Conservation (phyloP, 1,139 yeast genomes). For the Meyerozyma smithsonii region DNA sequence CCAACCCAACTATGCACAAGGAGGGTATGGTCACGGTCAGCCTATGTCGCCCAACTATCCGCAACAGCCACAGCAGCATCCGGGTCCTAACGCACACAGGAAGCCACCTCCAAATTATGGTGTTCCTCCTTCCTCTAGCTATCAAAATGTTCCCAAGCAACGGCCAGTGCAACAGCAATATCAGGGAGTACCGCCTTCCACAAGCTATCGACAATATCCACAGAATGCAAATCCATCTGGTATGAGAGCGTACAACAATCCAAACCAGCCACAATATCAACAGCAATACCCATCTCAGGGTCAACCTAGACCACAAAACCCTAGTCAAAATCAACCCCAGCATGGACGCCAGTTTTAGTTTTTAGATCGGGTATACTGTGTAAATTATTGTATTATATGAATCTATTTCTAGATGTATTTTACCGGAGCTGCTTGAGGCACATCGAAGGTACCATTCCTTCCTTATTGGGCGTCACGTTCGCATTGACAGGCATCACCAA, state of each 20-base stretch:
- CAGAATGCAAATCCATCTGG: background rate
- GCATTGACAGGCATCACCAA: slow-evolving; percentile 8
- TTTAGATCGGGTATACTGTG: background rate
- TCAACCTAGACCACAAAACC: slow-evolving; percentile 7
- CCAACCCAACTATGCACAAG: background rate
- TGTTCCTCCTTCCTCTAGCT: slow-evolving; percentile 7
- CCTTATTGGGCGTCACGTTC: slow-evolving; percentile 6
- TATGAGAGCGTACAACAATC: slow-evolving; percentile 4
- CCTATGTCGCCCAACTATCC: background rate
- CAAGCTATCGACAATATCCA: slow-evolving; percentile 3
- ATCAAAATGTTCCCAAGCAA: slow-evolving; percentile 4
- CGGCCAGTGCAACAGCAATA: slow-evolving; percentile 5
- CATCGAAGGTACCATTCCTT: slow-evolving; percentile 34
- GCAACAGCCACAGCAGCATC: slow-evolving; percentile 4
- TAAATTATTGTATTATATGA: background rate
- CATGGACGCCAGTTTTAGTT: background rate
- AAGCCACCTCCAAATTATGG: slow-evolving; percentile 5
- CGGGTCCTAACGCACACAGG: background rate
- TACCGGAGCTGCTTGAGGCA: slow-evolving; percentile 20
- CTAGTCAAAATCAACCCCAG: slow-evolving; percentile 7
- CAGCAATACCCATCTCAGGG: slow-evolving; percentile 8
- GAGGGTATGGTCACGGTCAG: background rate
- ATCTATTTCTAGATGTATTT: background rate
- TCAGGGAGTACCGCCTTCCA: slow-evolving; percentile 5
- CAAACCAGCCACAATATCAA: slow-evolving; percentile 6